Percentiles rank a stretch among this genome's conserved stretches.
These are phyloP conservation scores for Penstemon barbatus DNA, from an alignment of 257 asterid genomes.

Conservation along the genomic window DNA sequence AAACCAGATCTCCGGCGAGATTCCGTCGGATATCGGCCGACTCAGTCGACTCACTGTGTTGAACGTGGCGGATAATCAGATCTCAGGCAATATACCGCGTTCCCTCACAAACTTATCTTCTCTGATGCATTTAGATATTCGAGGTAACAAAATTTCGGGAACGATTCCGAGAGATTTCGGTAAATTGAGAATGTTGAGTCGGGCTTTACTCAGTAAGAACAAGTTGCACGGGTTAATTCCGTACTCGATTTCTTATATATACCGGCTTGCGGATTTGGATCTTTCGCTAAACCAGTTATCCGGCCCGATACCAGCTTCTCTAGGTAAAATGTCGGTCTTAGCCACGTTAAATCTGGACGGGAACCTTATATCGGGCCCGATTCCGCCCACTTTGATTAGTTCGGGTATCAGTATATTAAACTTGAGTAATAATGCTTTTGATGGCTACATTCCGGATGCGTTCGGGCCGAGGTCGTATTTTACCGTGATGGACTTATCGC, in stretches of 20 bases:
- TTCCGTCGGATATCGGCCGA: conserved; percentile 46
- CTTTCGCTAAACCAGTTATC: conserved; percentile 46
- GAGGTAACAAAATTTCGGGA: conserved; percentile 39
- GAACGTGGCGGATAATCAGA: conserved; percentile 47
- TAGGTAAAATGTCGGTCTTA: conserved; percentile 58
- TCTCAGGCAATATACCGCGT: conserved; percentile 41
- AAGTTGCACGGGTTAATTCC: conserved; percentile 43
- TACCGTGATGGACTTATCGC: conserved; percentile 51
- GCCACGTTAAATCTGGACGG: conserved; percentile 54
- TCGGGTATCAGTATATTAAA: conserved; percentile 48
- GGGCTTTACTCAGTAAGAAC: conserved; percentile 50
- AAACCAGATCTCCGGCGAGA: conserved; percentile 46
- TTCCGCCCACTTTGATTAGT: conserved; percentile 40
- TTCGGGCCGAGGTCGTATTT: conserved; percentile 48
- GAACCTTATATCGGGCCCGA: conserved; percentile 43
- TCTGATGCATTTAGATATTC: conserved; percentile 50
- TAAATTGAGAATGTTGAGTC: conserved; percentile 45
- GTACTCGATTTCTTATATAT: conserved; percentile 38
- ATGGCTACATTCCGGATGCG: conserved; percentile 49
- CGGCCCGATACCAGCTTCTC: conserved; percentile 44
- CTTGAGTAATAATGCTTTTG: conserved; percentile 48
- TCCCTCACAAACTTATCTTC: conserved; percentile 39
- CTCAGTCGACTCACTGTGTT: conserved; percentile 44
- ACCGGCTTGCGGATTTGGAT: conserved; percentile 48
- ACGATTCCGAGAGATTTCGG: conserved; percentile 43